Conservation (phyloP, 257 asterid species). For the Solanum ossicruentum region DNA sequence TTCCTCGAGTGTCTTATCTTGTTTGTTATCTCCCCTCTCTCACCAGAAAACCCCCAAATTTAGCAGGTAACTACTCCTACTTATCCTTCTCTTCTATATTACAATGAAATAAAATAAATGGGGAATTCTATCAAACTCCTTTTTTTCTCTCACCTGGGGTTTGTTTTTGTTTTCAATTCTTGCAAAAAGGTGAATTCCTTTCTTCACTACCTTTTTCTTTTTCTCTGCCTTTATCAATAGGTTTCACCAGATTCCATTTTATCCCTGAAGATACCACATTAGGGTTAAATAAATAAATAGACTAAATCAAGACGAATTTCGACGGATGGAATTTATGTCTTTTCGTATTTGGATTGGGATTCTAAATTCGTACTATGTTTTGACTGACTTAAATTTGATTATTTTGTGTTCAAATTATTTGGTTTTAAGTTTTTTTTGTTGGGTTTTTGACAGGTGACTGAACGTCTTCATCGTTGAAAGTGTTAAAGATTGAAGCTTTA, state of each 20-base stretch:
- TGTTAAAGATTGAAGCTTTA: background rate
- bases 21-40: background rate
- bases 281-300: background rate
- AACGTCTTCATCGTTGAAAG: background rate
- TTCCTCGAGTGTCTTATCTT: background rate
- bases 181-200: background rate
- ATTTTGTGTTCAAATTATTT: background rate
- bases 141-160: background rate
- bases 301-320: background rate
- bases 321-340: background rate
- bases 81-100: background rate
- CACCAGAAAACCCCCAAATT: background rate
- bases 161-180: background rate
- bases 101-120: too few species aligned
- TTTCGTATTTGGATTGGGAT: background rate
- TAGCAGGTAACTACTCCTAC: background rate
- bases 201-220: background rate
- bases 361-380: background rate
- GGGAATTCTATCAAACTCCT: background rate
- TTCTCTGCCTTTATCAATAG: background rate
- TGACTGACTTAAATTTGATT: background rate
- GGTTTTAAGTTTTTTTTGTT: background rate
- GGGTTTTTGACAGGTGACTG: background rate
- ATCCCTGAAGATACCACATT: background rate
- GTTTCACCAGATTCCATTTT: background rate